phyloP scores from a whole-genome alignment of 1,284 basidiomycete genomes.

The Cutaneotrichosporon spelunceum region DNA sequence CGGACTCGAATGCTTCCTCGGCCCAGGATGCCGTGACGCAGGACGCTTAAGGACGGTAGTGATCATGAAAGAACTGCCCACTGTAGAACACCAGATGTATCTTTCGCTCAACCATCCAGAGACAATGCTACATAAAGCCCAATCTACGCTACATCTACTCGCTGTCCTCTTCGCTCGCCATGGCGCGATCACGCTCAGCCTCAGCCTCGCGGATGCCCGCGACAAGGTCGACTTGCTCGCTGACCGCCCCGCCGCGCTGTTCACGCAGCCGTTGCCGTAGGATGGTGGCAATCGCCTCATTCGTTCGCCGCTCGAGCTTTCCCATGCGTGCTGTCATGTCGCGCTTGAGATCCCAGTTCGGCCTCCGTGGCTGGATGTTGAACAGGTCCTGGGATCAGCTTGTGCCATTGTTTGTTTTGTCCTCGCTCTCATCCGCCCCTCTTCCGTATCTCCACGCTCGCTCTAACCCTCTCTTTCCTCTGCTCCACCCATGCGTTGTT shows the following conservation, averaged over 20 bases:
- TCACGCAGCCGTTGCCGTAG: slow-evolving; percentile 57
- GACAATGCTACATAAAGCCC: not conserved
- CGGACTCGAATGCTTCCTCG: not conserved
- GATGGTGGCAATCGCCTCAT: slow-evolving; percentile 84
- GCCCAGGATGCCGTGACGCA: not conserved
- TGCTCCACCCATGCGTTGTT: not conserved
- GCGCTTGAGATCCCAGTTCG: slow-evolving; percentile 96
- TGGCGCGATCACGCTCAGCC: slow-evolving; percentile 38
- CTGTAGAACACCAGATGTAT: not conserved
- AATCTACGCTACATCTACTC: slow-evolving; percentile 10
- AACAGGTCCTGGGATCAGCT: slow-evolving; percentile 69
- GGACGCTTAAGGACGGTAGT: not conserved
- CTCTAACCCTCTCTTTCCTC: not conserved
- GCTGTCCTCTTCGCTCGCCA: slow-evolving; percentile 6
- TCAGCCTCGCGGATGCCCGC: slow-evolving; percentile 49
- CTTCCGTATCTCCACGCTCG: not conserved
- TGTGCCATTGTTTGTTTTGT: not conserved
- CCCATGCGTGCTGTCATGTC: slow-evolving; percentile 85
- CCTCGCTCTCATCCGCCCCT: not conserved
- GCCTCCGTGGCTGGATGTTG: slow-evolving; percentile 92
- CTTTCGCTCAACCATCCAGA: not conserved
- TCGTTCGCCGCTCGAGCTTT: slow-evolving; percentile 83
- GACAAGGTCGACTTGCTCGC: slow-evolving; percentile 44
- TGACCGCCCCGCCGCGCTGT: slow-evolving; percentile 40
- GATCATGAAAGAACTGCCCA: not conserved